A percentile compares a stretch with the other conserved stretches of the same genome.
These are phyloP conservation scores for Yarrowia sp. DNA, from an alignment of 805 yeast species.

Conservation along the genomic window DNA sequence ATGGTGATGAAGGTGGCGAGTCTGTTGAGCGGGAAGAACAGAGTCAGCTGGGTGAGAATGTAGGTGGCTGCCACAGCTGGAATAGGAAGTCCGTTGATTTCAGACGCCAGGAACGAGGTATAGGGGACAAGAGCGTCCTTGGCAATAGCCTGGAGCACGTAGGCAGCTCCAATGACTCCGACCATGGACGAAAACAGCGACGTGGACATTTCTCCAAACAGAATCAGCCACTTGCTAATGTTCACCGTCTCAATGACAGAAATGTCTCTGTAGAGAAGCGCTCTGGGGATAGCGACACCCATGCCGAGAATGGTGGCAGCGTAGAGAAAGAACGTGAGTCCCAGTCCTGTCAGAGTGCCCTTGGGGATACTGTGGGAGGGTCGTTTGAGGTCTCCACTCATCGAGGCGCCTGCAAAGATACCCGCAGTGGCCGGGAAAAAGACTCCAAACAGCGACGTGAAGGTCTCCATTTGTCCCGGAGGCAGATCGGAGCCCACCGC, in stretches of 20 bases:
- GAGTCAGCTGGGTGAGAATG: slow-evolving; percentile 79
- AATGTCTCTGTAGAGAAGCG: slow-evolving; percentile 75
- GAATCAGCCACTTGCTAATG: slow-evolving; percentile 67
- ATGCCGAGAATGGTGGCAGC: slow-evolving; percentile 80
- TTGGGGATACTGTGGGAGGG: slow-evolving; percentile 91
- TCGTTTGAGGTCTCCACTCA: slow-evolving; percentile 89
- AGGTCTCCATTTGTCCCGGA: slow-evolving; percentile 65
- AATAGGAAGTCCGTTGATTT: slow-evolving; percentile 59
- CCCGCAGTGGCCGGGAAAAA: slow-evolving; percentile 99
- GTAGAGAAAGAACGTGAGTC: slow-evolving; percentile 78
- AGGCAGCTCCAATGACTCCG: slow-evolving; percentile 95
- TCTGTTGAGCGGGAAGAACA: slow-evolving; percentile 89
- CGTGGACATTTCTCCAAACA: slow-evolving; percentile 91
- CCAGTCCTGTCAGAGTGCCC: slow-evolving; percentile 89
- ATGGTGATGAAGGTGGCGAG: slow-evolving; percentile 95
- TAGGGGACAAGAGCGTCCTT: slow-evolving; percentile 89
- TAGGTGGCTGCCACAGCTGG: slow-evolving; percentile 77
- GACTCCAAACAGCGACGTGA: slow-evolving; percentile 87
- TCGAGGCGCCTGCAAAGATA: slow-evolving; percentile 96
- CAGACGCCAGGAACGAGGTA: slow-evolving; percentile 62
- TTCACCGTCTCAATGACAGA: slow-evolving; percentile 86
- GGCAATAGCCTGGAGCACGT: slow-evolving; percentile 88
- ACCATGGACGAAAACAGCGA: slow-evolving; percentile 91
- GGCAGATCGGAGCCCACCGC: slow-evolving; percentile 85
- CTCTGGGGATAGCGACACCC: slow-evolving; percentile 82